Percentiles rank a stretch among this genome's conserved stretches.
Evolutionary conservation across 805 yeast genomes (phyloP).

Genomic region (Wickerhamomyces alni): DNA sequence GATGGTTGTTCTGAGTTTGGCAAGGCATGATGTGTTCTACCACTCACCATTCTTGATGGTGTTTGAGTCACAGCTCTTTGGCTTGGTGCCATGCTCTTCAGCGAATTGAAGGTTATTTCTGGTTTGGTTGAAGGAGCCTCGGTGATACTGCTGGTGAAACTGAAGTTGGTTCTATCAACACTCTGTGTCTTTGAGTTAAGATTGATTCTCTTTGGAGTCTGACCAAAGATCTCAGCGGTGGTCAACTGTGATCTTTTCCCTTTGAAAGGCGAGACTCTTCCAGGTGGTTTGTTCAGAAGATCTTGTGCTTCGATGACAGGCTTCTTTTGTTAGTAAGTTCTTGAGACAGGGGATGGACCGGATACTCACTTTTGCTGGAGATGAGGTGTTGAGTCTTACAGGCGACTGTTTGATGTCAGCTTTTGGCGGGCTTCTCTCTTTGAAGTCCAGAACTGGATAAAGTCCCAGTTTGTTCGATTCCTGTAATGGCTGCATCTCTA

Average conservation of each 20-base stretch:
- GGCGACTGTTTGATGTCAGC: neutral
- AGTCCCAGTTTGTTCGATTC: conserved; percentile 1
- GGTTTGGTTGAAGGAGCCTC: conserved; percentile 3
- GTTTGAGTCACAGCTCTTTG: conserved; percentile 14
- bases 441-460: conserved; percentile 11
- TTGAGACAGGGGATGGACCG: neutral
- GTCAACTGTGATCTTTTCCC: conserved; percentile 12
- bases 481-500: conserved; percentile 6
- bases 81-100: conserved; percentile 25
- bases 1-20: conserved; percentile 23
- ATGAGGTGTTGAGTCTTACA: neutral
- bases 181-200: conserved; percentile 21
- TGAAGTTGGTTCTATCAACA: conserved; percentile 20
- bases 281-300: conserved; percentile 16
- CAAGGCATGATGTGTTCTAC: conserved; percentile 20
- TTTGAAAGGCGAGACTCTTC: conserved; percentile 21
- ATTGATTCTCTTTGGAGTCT: conserved; percentile 26
- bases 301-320: conserved; percentile 1
- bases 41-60: conserved; percentile 24
- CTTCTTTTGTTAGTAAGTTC: neutral
- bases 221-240: conserved; percentile 14
- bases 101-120: conserved; percentile 20
- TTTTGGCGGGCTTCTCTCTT: conserved; percentile 14
- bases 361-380: neutral
- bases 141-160: neutral